Percentiles rank a stretch among this genome's conserved stretches.
These are phyloP conservation scores for Lentinula guzmanii DNA, from an alignment of 768 basidiomycete genomes.

Conservation along the genomic window DNA sequence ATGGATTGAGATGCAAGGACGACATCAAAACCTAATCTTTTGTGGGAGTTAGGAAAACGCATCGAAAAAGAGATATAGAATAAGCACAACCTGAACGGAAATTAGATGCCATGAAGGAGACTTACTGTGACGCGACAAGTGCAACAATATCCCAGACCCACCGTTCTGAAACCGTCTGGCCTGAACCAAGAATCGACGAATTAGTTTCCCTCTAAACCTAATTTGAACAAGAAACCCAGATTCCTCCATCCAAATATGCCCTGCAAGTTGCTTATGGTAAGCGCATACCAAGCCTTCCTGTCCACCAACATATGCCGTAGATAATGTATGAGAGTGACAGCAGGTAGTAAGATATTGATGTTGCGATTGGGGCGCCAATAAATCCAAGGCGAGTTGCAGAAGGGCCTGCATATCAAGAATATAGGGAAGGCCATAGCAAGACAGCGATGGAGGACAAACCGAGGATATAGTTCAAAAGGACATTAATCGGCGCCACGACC, in stretches of 20 bases:
- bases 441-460: not conserved
- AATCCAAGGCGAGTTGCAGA: constrained; percentile 57
- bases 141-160: constrained; percentile 93
- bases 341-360: constrained; percentile 70
- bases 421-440: too few relatives aligned
- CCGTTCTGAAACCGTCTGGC: constrained; percentile 89
- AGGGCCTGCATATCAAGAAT: constrained; percentile 31
- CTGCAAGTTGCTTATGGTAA: constrained; percentile 28
- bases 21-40: constrained; percentile 64
- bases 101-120: not conserved
- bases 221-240: constrained; percentile 60
- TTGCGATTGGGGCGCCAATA: constrained; percentile 66
- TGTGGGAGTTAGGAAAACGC: not conserved
- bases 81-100: too few relatives aligned
- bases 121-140: constrained; percentile 44
- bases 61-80: not conserved
- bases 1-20: constrained; percentile 87
- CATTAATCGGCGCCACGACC: constrained; percentile 16
- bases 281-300: constrained; percentile 76
- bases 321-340: constrained; percentile 55
- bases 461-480: not conserved
- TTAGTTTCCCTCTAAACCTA: constrained; percentile 43
- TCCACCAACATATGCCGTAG: constrained; percentile 62
- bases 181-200: constrained; percentile 17
- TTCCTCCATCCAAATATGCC: constrained; percentile 50